Percentiles rank a stretch among this genome's conserved stretches.
phyloP scores from a whole-genome alignment of 352 stramenopile genomes.

The Globisporangium iwayamae region DNA sequence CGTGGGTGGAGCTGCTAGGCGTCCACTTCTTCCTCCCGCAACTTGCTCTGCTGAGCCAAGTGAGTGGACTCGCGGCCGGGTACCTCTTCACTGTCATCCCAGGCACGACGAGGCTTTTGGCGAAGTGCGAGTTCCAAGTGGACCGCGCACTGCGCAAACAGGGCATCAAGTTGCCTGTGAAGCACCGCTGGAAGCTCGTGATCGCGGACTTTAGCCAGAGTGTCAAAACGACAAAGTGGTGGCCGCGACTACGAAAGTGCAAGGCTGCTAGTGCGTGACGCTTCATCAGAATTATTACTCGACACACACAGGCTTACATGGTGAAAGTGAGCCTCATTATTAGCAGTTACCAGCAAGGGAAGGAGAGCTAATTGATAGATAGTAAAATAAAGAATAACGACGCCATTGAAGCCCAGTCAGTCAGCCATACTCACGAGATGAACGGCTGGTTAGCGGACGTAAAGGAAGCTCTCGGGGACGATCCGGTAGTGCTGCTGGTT shows the following conservation, averaged over 20 bases:
- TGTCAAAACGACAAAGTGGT: constrained; percentile 12
- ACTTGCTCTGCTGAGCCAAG: constrained; percentile 45
- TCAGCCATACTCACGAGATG: background rate
- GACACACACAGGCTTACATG: background rate
- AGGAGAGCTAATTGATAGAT: background rate
- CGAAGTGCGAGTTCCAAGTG: constrained; percentile 2
- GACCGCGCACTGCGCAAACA: constrained; percentile 11
- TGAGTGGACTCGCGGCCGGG: constrained; percentile 48
- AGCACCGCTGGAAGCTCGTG: constrained; percentile 16
- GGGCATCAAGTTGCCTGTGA: constrained; percentile 15
- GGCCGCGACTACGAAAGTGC: constrained; percentile 6
- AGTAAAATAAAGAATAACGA: constrained; percentile 1
- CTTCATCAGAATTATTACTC: background rate
- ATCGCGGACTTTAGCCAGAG: constrained; percentile 5
- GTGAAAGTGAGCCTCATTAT: background rate
- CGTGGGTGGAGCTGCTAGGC: constrained; percentile 55
- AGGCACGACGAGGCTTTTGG: constrained; percentile 8
- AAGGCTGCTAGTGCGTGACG: background rate
- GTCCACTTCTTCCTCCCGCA: constrained; percentile 43
- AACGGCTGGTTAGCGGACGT: constrained; percentile 5
- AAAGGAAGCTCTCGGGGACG: constrained; percentile 36
- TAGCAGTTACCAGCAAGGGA: background rate
- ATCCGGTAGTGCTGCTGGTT: constrained; percentile 27
- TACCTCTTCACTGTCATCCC: constrained; percentile 14
- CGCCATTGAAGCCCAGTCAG: background rate